Evolutionary conservation across 1,139 yeast genomes (phyloP).

Genomic region (Saccharomyces hybrid): DNA sequence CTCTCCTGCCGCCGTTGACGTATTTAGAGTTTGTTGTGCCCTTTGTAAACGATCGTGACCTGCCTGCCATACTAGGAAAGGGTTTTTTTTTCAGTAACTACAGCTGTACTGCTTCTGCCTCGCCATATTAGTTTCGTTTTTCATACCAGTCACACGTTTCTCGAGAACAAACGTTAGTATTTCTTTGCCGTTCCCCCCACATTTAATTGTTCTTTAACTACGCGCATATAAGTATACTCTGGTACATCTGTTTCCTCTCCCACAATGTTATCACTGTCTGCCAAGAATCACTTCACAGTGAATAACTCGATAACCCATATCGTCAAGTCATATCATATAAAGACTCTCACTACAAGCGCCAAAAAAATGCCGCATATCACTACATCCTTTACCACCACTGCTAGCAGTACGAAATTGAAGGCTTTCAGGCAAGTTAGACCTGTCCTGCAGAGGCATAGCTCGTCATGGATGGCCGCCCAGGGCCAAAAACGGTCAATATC

Average conservation of each 20-base stretch:
- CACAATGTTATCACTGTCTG: neutral
- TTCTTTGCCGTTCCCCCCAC: neutral
- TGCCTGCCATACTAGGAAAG: neutral
- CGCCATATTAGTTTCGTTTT: neutral
- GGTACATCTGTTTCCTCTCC: neutral
- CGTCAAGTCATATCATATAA: neutral
- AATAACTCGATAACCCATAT: neutral
- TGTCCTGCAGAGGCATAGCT: neutral
- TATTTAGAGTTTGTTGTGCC: neutral
- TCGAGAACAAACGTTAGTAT: neutral
- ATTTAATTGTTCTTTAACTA: neutral
- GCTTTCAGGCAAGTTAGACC: neutral
- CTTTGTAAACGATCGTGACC: conserved; percentile 1
- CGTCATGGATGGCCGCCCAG: neutral
- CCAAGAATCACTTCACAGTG: neutral
- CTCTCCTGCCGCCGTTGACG: neutral
- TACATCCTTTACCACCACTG: neutral
- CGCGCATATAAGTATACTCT: neutral
- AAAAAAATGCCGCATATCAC: neutral
- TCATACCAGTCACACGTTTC: neutral
- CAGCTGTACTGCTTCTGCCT: neutral
- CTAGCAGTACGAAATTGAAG: neutral
- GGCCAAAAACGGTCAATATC: neutral
- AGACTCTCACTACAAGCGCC: neutral
- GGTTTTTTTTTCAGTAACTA: neutral